Conservation (phyloP, 2,329 filamentous ascomycete genomes). For the Harringtonia aguacate region DNA sequence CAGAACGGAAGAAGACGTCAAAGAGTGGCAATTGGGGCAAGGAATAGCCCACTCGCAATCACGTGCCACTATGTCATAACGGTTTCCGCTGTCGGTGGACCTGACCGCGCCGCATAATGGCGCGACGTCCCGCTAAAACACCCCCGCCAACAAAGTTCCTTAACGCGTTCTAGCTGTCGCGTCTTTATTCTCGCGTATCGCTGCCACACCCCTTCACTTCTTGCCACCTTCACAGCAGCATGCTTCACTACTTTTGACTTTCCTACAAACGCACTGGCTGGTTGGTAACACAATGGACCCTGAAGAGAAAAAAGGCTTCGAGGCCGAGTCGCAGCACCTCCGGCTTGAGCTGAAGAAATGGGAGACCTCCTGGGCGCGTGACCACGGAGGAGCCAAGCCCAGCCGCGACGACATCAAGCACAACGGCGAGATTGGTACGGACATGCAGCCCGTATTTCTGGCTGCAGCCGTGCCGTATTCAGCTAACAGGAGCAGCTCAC, state of each 20-base stretch:
- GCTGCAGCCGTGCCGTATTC: not conserved
- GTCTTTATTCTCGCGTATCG: too few relatives aligned
- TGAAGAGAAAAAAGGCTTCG: slow-evolving; percentile 30
- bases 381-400: slow-evolving; percentile 58
- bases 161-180: too few relatives aligned
- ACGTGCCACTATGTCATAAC: too few relatives aligned
- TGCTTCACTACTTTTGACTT: not conserved
- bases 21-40: too few relatives aligned
- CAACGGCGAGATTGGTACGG: slow-evolving; percentile 57
- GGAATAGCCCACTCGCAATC: too few relatives aligned
- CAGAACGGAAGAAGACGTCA: too few relatives aligned
- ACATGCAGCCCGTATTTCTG: not conserved
- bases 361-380: slow-evolving; percentile 56
- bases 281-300: slow-evolving; percentile 28
- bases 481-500: slow-evolving; percentile 33
- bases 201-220: too few relatives aligned
- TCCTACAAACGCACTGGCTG: too few relatives aligned
- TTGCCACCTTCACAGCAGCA: too few relatives aligned
- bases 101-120: not conserved
- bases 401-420: slow-evolving; percentile 66
- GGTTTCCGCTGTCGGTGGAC: too few relatives aligned
- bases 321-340: slow-evolving; percentile 41
- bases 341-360: slow-evolving; percentile 63
- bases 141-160: too few relatives aligned
- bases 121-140: too few relatives aligned